Evolutionary conservation across 306 rosid genomes (phyloP), one percentile per base, ranked within the genome.

Genomic region (Mucuna pruriens): DNA sequence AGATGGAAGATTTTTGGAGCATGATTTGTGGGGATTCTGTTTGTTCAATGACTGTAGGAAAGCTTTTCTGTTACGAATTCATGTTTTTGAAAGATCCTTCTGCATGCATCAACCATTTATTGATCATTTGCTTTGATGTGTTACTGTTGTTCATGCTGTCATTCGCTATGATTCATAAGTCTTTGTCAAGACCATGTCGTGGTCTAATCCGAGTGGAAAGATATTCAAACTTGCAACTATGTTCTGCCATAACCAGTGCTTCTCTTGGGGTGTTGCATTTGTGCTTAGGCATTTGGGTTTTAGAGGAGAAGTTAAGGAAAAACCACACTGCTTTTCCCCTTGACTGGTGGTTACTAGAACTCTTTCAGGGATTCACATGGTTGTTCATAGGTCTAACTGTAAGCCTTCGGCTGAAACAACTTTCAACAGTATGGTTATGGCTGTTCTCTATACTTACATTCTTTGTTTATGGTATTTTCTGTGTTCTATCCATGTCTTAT

Each of bases 281-380:
- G 86, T 76, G 82, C 67, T 68, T 84, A 45, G 93, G 88, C n/a
- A 64, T 84, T 73, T 85, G 89, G 87, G 34, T 23, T 68, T 57
- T 91, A 62, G 95, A 80, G 80, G 86, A 90, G 87, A 77, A 82
- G 45, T 60, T 87, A 78, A 82, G 80, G 81, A 73, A 29, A 66
- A 36, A 13, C 9, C 75, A 85, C 17, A 58, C 84, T 4, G 78
- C 79, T 75, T 61, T 87, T 49, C 92, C 96, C 54, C 73, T 89
- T 69, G 2, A 84, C 49, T 39, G n/a, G 80, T 55, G 88, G 90
- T 75, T 79, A 67, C 19, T 29, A 85, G 70, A 72, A 39, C 77
- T 85, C 36, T 80, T 87, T 49, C 91, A 86, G 0, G 95, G 95
- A 22, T 85, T 86, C 1, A 51, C 76, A 74, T 67, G 90, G 76